Evolutionary conservation across 129 eudicot species (phyloP).

Genomic region (Apium graveolens): DNA sequence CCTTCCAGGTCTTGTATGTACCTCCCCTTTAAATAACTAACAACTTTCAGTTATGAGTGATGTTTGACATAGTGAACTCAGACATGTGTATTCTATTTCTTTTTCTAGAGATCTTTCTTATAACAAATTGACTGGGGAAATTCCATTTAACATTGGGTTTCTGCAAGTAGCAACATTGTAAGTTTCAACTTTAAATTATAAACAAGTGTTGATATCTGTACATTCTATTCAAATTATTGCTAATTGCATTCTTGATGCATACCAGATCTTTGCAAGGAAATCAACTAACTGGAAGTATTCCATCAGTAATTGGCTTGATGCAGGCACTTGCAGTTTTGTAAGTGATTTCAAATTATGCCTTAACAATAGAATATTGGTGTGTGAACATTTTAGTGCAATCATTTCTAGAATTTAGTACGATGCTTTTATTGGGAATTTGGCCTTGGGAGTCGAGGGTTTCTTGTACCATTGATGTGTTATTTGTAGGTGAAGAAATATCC

Average conservation of each 20-base stretch:
- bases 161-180: slow-evolving; percentile 98
- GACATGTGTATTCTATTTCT: neutral
- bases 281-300: slow-evolving; percentile 68
- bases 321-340: slow-evolving; percentile 97
- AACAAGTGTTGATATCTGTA: neutral
- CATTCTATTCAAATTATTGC: neutral
- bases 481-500: neutral
- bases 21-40: neutral
- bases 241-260: neutral
- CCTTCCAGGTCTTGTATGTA: slow-evolving; percentile 99
- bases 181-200: slow-evolving; percentile 14
- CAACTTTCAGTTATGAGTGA: neutral
- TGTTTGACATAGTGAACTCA: neutral
- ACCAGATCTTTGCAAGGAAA: slow-evolving; percentile 85
- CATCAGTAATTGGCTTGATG: slow-evolving; percentile 95
- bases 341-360: slow-evolving; percentile 19
- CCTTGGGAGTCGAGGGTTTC: neutral
- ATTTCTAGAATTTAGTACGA: neutral
- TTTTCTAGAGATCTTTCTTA: slow-evolving; percentile 78
- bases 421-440: neutral
- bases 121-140: slow-evolving; percentile 66
- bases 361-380: neutral
- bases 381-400: neutral
- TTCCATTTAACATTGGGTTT: slow-evolving; percentile 92
- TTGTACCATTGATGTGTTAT: neutral